A percentile compares a stretch with the other conserved stretches of the same genome.
Evolutionary conservation across 1,139 yeast species (phyloP).

Genomic region (Diutina sp.): DNA sequence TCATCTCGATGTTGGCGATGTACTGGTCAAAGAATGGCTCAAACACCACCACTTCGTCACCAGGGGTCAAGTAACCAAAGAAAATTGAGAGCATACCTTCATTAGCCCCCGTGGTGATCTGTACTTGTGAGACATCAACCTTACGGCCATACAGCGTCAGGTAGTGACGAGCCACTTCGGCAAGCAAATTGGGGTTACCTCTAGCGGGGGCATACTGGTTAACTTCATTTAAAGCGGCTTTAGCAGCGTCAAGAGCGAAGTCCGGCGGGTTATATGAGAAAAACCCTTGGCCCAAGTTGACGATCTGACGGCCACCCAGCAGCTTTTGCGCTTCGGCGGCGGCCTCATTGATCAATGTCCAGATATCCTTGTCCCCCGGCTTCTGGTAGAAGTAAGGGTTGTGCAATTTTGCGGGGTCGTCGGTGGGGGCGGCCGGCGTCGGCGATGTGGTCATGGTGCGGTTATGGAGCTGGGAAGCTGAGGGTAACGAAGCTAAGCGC

Average conservation of each 20-base stretch:
- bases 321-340: constrained; percentile 69
- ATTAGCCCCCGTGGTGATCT: constrained; percentile 92
- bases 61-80: constrained; percentile 73
- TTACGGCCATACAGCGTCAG: constrained; percentile 49
- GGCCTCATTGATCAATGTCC: constrained; percentile 90
- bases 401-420: constrained; percentile 14
- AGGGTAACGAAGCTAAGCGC: not conserved
- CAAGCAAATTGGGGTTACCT: constrained; percentile 68
- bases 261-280: constrained; percentile 91
- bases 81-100: constrained; percentile 84
- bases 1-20: constrained; percentile 82
- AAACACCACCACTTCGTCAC: constrained; percentile 94
- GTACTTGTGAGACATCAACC: constrained; percentile 53
- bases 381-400: constrained; percentile 50
- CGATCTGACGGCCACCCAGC: constrained; percentile 51
- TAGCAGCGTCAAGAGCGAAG: constrained; percentile 79
- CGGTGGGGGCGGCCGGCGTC: not conserved
- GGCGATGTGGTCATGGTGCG: not conserved
- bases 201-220: constrained; percentile 90
- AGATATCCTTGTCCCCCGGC: constrained; percentile 68
- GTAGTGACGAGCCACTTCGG: constrained; percentile 61
- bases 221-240: constrained; percentile 52
- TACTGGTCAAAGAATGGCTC: constrained; percentile 97
- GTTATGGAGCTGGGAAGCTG: not conserved
- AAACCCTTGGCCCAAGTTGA: constrained; percentile 92